phyloP scores from a whole-genome alignment of 148 eudicot genomes.

The Cornus controversa region DNA sequence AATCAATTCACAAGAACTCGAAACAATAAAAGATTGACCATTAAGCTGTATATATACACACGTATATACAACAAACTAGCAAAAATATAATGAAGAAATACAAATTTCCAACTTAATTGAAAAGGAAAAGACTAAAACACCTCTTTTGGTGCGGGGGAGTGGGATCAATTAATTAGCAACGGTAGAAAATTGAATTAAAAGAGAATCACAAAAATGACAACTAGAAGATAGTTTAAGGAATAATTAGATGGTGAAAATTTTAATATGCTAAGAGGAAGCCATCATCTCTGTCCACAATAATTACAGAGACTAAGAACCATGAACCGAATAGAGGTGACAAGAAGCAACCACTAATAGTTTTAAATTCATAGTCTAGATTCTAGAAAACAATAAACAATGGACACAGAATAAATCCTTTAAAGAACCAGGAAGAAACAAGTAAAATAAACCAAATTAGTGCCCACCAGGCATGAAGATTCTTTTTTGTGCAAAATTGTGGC shows the following conservation, averaged over 20 bases:
- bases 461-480: not conserved
- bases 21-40: not conserved
- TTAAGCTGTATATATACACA: no score
- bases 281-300: not conserved
- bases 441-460: not conserved
- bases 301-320: not conserved
- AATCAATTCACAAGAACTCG: not conserved
- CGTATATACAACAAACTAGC: not conserved
- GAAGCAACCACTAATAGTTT: not conserved
- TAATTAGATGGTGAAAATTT: not conserved
- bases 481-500: not conserved
- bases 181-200: no score
- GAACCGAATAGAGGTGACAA: not conserved
- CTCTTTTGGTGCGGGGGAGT: no score
- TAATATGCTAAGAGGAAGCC: not conserved
- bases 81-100: not conserved
- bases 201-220: no score
- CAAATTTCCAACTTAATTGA: not conserved
- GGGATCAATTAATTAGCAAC: no score
- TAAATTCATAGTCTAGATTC: not conserved
- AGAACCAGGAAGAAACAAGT: not conserved
- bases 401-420: no score
- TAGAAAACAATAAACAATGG: no score
- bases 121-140: no score
- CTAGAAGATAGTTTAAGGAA: not conserved